Percentiles rank a stretch among this genome's conserved stretches.
phyloP scores from a whole-genome alignment of 768 basidiomycete species.

The Asterophora lycoperdoides region DNA sequence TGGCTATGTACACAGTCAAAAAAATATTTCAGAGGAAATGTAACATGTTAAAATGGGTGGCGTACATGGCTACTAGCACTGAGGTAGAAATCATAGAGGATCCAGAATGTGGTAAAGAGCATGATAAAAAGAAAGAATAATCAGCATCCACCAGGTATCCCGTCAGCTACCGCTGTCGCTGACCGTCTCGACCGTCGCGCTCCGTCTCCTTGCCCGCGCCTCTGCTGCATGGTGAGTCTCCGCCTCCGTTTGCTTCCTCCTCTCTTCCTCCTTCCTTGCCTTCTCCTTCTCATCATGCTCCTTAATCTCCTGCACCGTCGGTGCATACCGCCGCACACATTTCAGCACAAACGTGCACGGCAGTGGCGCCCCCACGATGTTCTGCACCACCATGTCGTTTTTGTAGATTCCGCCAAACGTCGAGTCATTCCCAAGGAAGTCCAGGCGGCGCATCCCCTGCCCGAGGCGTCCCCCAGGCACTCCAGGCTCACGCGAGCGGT shows the following conservation, averaged over 20 bases:
- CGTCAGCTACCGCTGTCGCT: slow-evolving; percentile 7
- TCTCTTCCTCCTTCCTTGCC: slow-evolving; percentile 4
- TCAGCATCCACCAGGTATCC: not conserved
- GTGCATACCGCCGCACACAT: slow-evolving; percentile 43
- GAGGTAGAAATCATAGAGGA: not conserved
- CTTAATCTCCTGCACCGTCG: slow-evolving; percentile 46
- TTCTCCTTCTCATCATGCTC: slow-evolving; percentile 41
- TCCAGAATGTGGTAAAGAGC: not conserved
- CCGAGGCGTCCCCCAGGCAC: slow-evolving; percentile 70
- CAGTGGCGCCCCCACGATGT: slow-evolving; percentile 41
- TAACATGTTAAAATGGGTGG: not conserved
- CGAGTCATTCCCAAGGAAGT: slow-evolving; percentile 57
- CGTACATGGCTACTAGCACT: not conserved
- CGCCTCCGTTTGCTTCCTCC: slow-evolving; percentile 39
- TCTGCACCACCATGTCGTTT: slow-evolving; percentile 41
- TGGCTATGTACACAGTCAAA: not conserved
- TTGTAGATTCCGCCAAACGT: slow-evolving; percentile 59
- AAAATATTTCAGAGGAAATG: too few species aligned
- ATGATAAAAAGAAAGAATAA: not conserved
- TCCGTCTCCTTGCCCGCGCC: not conserved
- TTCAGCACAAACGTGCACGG: slow-evolving; percentile 60
- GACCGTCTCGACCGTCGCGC: slow-evolving; percentile 12
- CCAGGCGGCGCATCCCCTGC: slow-evolving; percentile 58
- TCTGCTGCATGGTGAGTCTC: slow-evolving; percentile 44
- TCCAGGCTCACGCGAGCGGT: slow-evolving; percentile 57